Conservation (phyloP, 768 basidiomycete species). For the Collybiopsis luxurians region DNA sequence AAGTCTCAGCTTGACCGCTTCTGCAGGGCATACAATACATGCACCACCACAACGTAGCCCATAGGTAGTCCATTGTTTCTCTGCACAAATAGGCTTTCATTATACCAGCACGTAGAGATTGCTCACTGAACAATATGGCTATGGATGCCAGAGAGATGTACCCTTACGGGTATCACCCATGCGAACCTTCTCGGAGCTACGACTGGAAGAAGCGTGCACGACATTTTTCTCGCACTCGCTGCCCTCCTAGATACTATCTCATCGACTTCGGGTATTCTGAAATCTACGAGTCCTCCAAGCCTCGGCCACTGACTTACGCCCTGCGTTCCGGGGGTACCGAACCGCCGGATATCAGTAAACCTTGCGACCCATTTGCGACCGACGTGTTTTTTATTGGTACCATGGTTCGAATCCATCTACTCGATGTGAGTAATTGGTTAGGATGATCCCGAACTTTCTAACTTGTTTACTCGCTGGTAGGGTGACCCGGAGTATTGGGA, state of each 20-base stretch:
- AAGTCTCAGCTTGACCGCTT: constrained; percentile 1
- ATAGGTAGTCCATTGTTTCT: constrained; percentile 3
- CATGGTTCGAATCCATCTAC: constrained; percentile 17
- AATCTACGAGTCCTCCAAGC: constrained; percentile 22
- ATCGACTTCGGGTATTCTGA: constrained; percentile 37
- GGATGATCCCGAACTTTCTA: too few relatives aligned
- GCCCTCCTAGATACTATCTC: constrained; percentile 31
- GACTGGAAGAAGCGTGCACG: constrained; percentile 1
- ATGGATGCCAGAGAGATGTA: not conserved
- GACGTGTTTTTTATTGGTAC: constrained; percentile 46
- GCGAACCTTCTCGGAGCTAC: not conserved
- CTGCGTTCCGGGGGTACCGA: constrained; percentile 37
- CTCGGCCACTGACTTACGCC: constrained; percentile 26
- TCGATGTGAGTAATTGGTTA: constrained; percentile 1
- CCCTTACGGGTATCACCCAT: not conserved
- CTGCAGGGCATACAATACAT: constrained; percentile 29
- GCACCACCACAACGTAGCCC: constrained; percentile 26
- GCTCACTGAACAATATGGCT: not conserved
- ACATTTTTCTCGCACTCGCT: constrained; percentile 23
- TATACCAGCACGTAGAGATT: not conserved
- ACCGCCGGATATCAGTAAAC: constrained; percentile 31
- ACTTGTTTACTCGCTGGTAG: not conserved
- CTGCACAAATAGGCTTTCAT: not conserved
- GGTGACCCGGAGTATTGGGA: not conserved
- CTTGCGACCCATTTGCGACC: constrained; percentile 36